A percentile compares a stretch with the other conserved stretches of the same genome.
Conservation (phyloP, 768 basidiomycete genomes). For the Clavulina sp. region DNA sequence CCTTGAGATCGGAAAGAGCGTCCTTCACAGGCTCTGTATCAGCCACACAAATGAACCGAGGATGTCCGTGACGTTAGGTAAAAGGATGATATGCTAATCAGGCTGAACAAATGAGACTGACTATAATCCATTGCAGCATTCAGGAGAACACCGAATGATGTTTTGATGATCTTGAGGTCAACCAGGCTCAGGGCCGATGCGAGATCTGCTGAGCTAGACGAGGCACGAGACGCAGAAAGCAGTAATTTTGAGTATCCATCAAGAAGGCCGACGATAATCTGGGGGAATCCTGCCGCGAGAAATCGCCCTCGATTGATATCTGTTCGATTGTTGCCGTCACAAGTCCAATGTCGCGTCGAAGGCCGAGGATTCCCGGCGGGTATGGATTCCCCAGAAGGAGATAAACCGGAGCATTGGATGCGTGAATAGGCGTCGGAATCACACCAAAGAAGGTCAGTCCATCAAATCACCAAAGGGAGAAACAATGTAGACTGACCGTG, state of each 20-base stretch:
- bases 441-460: neutral
- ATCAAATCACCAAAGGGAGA: neutral
- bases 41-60: no score
- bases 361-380: no score
- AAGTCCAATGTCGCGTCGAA: neutral
- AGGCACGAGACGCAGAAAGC: slow-evolving; percentile 26
- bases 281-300: slow-evolving; percentile 52
- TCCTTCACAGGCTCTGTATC: slow-evolving; percentile 51
- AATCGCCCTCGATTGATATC: slow-evolving; percentile 60
- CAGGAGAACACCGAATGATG: slow-evolving; percentile 59
- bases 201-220: slow-evolving; percentile 16
- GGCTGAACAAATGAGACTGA: slow-evolving; percentile 19
- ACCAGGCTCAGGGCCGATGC: slow-evolving; percentile 25
- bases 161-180: slow-evolving; percentile 58
- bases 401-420: neutral
- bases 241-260: slow-evolving; percentile 47
- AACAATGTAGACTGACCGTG: slow-evolving; percentile 34
- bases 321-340: slow-evolving; percentile 16
- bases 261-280: slow-evolving; percentile 30
- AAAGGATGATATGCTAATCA: neutral
- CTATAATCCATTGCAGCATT: slow-evolving; percentile 67
- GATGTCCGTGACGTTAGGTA: neutral
- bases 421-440: slow-evolving; percentile 5
- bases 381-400: neutral
- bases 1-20: slow-evolving; percentile 49